phyloP scores from a whole-genome alignment of 805 yeast species.

The Hanseniaspora taiwanica region DNA sequence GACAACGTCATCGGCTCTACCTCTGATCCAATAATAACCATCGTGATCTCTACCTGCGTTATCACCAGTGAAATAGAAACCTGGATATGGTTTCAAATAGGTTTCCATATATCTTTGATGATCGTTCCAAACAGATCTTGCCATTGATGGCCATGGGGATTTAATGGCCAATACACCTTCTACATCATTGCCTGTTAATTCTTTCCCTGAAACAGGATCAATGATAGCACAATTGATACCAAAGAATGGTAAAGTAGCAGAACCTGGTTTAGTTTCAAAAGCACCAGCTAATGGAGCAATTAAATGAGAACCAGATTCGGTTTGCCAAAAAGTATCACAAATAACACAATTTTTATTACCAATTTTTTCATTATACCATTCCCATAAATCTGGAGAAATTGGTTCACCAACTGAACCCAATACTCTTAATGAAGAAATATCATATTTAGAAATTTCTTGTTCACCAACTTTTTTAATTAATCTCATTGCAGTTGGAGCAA shows the following conservation, averaged over 20 bases:
- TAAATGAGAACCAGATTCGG: slow-evolving; percentile 93
- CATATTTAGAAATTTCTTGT: slow-evolving; percentile 64
- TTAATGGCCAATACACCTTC: slow-evolving; percentile 92
- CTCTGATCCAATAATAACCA: slow-evolving; percentile 95
- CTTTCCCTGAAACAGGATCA: slow-evolving; percentile 87
- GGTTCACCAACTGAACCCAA: slow-evolving; percentile 98
- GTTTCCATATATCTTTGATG: slow-evolving; percentile 82
- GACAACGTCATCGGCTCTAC: slow-evolving; percentile 97
- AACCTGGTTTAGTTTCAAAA: slow-evolving; percentile 91
- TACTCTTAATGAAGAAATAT: slow-evolving; percentile 75
- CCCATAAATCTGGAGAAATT: slow-evolving; percentile 96
- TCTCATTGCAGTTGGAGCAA: slow-evolving; percentile 96
- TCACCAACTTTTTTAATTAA: slow-evolving; percentile 85
- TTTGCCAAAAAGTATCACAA: slow-evolving; percentile 97
- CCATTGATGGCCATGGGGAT: slow-evolving; percentile 97
- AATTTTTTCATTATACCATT: slow-evolving; percentile 89
- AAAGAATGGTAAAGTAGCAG: slow-evolving; percentile 92
- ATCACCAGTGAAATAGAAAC: slow-evolving; percentile 92
- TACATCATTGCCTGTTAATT: slow-evolving; percentile 73
- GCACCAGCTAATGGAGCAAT: slow-evolving; percentile 92
- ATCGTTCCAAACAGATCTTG: slow-evolving; percentile 87
- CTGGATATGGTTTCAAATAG: slow-evolving; percentile 84
- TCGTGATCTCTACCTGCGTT: slow-evolving; percentile 97
- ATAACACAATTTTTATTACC: slow-evolving; percentile 85
- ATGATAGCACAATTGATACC: slow-evolving; percentile 85